Percentiles rank a stretch among this genome's conserved stretches.
Evolutionary conservation across 2,329 filamentous ascomycete species (phyloP).

Genomic region (Phoma sp.): DNA sequence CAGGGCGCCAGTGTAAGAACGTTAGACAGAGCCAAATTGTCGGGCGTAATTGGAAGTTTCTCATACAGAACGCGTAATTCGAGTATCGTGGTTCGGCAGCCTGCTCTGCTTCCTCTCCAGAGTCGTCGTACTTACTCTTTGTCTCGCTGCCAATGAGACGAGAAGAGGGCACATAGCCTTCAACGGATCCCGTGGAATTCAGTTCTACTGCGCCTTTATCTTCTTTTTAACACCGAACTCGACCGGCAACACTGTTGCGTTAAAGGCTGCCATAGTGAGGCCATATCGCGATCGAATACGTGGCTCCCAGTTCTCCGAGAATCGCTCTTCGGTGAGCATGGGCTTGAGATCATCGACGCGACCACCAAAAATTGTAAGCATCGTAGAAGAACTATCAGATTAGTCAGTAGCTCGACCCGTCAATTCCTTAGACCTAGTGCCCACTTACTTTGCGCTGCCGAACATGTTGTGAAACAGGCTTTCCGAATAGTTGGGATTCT

Average conservation of each 20-base stretch:
- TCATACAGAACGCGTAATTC: no score
- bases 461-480: slow-evolving; percentile 51
- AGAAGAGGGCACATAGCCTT: no score
- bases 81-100: no score
- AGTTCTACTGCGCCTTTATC: slow-evolving; percentile 9
- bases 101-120: no score
- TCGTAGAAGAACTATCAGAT: slow-evolving; percentile 48
- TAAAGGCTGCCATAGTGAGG: slow-evolving; percentile 54
- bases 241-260: slow-evolving; percentile 50
- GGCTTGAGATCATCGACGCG: slow-evolving; percentile 47
- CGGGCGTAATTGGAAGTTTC: no score
- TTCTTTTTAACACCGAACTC: slow-evolving; percentile 42
- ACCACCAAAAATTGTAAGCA: slow-evolving; percentile 53
- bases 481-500: slow-evolving; percentile 48
- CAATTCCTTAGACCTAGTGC: not conserved
- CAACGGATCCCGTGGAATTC: no score
- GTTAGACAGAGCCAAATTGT: no score
- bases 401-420: not conserved
- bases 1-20: no score
- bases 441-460: slow-evolving; percentile 49
- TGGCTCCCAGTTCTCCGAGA: slow-evolving; percentile 53
- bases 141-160: no score
- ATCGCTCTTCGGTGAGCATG: slow-evolving; percentile 52
- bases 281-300: slow-evolving; percentile 48
- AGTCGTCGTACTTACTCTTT: no score